Evolutionary conservation across 495 filamentous ascomycete genomes (phyloP).

Genomic region (Penicillium ochrochloron): DNA sequence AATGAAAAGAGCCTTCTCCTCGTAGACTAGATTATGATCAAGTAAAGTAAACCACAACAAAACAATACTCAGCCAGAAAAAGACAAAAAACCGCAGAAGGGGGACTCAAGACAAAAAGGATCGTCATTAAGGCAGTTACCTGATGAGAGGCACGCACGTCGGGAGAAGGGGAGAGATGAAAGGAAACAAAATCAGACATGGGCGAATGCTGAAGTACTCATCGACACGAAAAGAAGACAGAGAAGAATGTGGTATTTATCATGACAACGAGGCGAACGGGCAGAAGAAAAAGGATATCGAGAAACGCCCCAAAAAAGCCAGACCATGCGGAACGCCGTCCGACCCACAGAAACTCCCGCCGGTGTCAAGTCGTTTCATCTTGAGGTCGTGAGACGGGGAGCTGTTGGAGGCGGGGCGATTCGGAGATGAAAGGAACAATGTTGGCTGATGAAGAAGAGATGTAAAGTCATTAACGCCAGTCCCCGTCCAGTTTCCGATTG

Average conservation of each 20-base stretch:
- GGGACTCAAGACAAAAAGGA: slow-evolving; percentile 14
- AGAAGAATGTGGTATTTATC: slow-evolving; percentile 24
- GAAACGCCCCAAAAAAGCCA: slow-evolving; percentile 28
- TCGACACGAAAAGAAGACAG: slow-evolving; percentile 19
- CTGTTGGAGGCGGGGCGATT: slow-evolving; percentile 12
- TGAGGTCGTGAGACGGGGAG: slow-evolving; percentile 21
- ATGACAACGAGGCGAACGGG: slow-evolving; percentile 21
- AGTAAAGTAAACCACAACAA: background rate
- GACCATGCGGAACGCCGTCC: slow-evolving; percentile 31
- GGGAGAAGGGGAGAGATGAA: slow-evolving; percentile 6
- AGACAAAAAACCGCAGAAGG: background rate
- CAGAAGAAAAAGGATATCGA: slow-evolving; percentile 20
- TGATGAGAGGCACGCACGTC: slow-evolving; percentile 6
- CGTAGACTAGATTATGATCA: background rate
- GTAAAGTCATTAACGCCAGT: slow-evolving; percentile 31
- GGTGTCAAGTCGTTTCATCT: slow-evolving; percentile 37
- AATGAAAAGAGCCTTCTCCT: background rate
- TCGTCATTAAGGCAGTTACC: slow-evolving; percentile 23
- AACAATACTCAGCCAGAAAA: background rate
- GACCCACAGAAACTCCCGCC: slow-evolving; percentile 24
- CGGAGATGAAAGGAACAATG: slow-evolving; percentile 25
- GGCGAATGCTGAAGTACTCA: slow-evolving; percentile 12
- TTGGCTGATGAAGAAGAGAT: slow-evolving; percentile 8
- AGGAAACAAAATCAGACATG: background rate
- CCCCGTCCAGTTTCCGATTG: slow-evolving; percentile 24